Evolutionary conservation across 2,329 filamentous ascomycete genomes (phyloP), one percentile per base, ranked within the genome.

Genomic region (Xylariaceae sp.): DNA sequence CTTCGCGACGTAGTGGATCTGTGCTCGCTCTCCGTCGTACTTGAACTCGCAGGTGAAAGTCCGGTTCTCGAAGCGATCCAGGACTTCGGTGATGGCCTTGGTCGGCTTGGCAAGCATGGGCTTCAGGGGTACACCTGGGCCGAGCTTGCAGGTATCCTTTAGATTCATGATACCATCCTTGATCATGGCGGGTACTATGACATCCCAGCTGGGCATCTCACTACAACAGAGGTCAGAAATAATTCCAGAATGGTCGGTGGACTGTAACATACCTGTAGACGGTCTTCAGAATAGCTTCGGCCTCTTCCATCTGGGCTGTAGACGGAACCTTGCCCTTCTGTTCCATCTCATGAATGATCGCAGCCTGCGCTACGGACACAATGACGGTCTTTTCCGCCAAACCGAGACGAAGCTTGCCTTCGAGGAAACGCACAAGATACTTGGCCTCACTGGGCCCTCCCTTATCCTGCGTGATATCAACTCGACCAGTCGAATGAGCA

Each of bases 41-140:
- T 99, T 99, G 81, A 96, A 99, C 73, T 99, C 94, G 76, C 94
- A 99, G 1, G 94, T 97, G 70, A 99, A 99, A 30, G 88, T 89
- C 71, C 96, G 94, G 64, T 89, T 87, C 72, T 97, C 94, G 66
- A 99, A 99, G 4, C 94, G 89, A 74, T 99, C 93, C 9, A 99
- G 82, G 0, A 99, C 94, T 75, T 99, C 94, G 0, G 92, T 96
- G 68, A 99, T 97, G 4, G 94, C 92, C 74, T 99, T 99, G 8
- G 94, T 99, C 2, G 94, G 94, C 70, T 97, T 97, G 17, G 94
- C 94, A 77, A 99, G 82, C 94, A 99, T 99, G 68, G 94, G 94
- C 75, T 99, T 99, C 60, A 99, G 80, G 0, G 94, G 94, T 13
- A 99, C 89, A 64, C 94, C 94, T 0, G 94, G 93, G 66, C 91